Evolutionary conservation across 2,329 filamentous ascomycete species (phyloP).

Genomic region (Fusarium robinianum): DNA sequence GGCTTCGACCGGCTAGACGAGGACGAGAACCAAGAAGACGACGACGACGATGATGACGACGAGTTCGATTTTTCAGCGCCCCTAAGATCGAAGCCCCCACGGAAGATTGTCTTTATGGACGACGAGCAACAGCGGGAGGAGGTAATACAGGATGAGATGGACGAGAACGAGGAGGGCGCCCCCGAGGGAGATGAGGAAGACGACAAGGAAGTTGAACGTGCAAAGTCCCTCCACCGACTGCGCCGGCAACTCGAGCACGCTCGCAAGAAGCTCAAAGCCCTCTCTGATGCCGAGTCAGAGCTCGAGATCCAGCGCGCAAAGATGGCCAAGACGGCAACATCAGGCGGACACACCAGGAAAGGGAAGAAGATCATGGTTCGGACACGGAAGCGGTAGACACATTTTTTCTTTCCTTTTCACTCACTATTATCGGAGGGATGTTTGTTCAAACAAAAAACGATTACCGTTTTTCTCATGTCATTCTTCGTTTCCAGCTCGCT

Average conservation of each 20-base stretch:
- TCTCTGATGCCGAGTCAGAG: constrained; percentile 60
- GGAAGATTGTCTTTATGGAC: constrained; percentile 59
- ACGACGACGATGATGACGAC: constrained; percentile 41
- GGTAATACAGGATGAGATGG: constrained; percentile 37
- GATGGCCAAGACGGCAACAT: constrained; percentile 68
- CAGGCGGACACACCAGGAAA: constrained; percentile 61
- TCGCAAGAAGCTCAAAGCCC: constrained; percentile 57
- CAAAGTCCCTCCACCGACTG: constrained; percentile 51
- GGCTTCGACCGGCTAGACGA: constrained; percentile 46
- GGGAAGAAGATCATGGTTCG: constrained; percentile 67
- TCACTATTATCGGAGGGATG: too few species aligned
- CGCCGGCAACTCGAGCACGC: constrained; percentile 54
- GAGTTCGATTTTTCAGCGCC: constrained; percentile 40
- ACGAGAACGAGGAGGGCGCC: constrained; percentile 40
- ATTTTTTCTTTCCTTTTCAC: constrained; percentile 17
- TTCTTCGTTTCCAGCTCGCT: constrained; percentile 29
- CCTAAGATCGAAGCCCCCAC: constrained; percentile 40
- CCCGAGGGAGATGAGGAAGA: constrained; percentile 33
- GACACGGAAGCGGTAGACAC: constrained; percentile 60
- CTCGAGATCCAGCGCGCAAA: constrained; percentile 63
- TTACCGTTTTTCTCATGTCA: constrained; percentile 9
- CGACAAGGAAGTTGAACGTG: constrained; percentile 45
- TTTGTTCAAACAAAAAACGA: too few species aligned
- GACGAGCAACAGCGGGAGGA: constrained; percentile 44
- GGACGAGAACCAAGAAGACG: constrained; percentile 39